A percentile compares a stretch with the other conserved stretches of the same genome.
phyloP scores from a whole-genome alignment of 2,329 filamentous ascomycete genomes.

The Fusarium sp. region DNA sequence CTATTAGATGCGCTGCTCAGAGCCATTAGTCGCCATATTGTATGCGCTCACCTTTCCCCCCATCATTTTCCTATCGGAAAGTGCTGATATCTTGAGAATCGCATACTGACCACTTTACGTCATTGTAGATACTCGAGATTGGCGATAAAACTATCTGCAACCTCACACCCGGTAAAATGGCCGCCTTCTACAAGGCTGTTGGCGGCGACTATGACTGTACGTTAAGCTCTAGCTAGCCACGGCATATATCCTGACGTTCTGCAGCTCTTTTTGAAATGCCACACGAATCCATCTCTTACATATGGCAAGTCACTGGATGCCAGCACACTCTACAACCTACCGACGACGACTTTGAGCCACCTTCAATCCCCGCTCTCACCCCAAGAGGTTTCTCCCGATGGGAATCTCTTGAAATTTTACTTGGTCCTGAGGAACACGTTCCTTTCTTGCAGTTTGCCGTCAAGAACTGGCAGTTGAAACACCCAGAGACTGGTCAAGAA shows the following conservation, averaged over 20 bases:
- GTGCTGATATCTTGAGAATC: background rate
- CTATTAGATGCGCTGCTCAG: conserved; percentile 73
- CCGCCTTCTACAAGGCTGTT: conserved; percentile 78
- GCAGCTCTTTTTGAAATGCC: conserved; percentile 79
- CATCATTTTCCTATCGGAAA: background rate
- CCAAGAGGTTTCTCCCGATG: conserved; percentile 87
- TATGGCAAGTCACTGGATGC: conserved; percentile 91
- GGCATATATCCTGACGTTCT: conserved; percentile 10
- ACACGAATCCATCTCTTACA: conserved; percentile 81
- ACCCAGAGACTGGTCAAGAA: conserved; percentile 75
- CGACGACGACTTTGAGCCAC: conserved; percentile 75
- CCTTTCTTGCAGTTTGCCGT: conserved; percentile 84
- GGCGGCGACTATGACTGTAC: conserved; percentile 78
- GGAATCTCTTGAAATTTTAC: conserved; percentile 89
- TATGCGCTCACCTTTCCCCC: conserved; percentile 54
- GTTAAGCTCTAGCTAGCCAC: conserved; percentile 29
- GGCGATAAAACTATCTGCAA: conserved; percentile 63
- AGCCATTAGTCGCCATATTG: conserved; percentile 75
- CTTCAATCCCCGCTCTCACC: conserved; percentile 84
- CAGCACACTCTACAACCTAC: conserved; percentile 85
- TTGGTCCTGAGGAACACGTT: conserved; percentile 88
- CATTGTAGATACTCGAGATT: conserved; percentile 61
- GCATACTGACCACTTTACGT: conserved; percentile 29
- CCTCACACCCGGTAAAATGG: conserved; percentile 74
- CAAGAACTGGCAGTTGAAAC: conserved; percentile 76